These are phyloP conservation scores for Tympanopsis confertula DNA, from an alignment of 2,329 filamentous ascomycete genomes.

Conservation along the genomic window DNA sequence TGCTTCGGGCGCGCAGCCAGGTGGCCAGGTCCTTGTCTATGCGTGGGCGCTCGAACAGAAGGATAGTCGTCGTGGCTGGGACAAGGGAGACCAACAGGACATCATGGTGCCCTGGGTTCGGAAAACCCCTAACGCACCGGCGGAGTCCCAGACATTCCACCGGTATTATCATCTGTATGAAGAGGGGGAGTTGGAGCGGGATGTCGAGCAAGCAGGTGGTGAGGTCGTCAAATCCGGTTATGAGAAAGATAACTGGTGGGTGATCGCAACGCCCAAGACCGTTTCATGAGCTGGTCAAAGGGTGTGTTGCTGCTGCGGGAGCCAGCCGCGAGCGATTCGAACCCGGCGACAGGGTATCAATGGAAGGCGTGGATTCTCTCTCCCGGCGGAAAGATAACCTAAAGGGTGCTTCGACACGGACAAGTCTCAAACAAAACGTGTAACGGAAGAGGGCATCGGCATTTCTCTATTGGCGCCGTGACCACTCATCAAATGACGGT, in stretches of 20 bases:
- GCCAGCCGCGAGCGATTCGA: too few relatives aligned
- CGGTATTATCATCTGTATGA: slow-evolving; percentile 56
- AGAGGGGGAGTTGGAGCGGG: slow-evolving; percentile 43
- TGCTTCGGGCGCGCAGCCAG: slow-evolving; percentile 4
- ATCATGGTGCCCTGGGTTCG: slow-evolving; percentile 61
- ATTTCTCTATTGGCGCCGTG: too few relatives aligned
- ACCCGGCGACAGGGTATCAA: too few relatives aligned
- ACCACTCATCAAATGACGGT: too few relatives aligned
- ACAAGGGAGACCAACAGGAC: slow-evolving; percentile 48
- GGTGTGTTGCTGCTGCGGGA: too few relatives aligned
- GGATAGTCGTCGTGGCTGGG: slow-evolving; percentile 49
- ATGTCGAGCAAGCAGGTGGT: slow-evolving; percentile 43
- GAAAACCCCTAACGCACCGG: slow-evolving; percentile 15
- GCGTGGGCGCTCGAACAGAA: slow-evolving; percentile 58
- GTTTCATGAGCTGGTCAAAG: too few relatives aligned
- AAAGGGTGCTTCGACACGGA: too few relatives aligned
- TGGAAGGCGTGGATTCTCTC: too few relatives aligned
- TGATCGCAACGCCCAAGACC: slow-evolving; percentile 27
- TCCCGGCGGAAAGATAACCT: too few relatives aligned
- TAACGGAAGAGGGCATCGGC: too few relatives aligned
- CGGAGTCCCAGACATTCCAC: slow-evolving; percentile 32
- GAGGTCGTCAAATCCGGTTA: slow-evolving; percentile 46
- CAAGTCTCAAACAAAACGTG: too few relatives aligned
- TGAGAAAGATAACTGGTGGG: slow-evolving; percentile 63
- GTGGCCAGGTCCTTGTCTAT: slow-evolving; percentile 44